Conservation (phyloP, 2,329 filamentous ascomycete genomes). For the Talaromyces sp. region DNA sequence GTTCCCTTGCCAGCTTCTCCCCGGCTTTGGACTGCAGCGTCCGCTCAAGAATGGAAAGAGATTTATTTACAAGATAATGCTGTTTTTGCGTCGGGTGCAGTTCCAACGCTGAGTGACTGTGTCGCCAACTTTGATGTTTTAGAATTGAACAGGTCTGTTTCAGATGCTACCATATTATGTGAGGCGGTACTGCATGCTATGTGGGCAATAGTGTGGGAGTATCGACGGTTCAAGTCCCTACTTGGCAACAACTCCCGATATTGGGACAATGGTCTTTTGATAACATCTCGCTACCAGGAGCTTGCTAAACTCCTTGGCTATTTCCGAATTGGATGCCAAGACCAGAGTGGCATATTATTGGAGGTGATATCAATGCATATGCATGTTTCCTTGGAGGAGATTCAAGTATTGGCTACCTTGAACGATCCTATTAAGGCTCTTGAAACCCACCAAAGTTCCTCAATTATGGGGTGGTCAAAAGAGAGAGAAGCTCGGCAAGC, state of each 20-base stretch:
- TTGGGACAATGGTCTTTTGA: conserved; percentile 39
- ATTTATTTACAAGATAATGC: conserved; percentile 47
- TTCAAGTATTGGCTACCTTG: neutral
- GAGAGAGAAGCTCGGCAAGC: neutral
- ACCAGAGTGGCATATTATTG: conserved; percentile 20
- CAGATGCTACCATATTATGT: neutral
- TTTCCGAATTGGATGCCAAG: conserved; percentile 35
- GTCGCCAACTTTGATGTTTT: neutral
- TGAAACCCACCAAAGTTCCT: neutral
- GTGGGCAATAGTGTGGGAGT: neutral
- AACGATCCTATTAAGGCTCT: neutral
- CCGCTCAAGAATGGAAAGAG: conserved; percentile 61
- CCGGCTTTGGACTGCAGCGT: conserved; percentile 62
- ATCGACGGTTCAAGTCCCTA: conserved; percentile 37
- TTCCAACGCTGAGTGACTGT: conserved; percentile 15
- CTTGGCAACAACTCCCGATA: conserved; percentile 37
- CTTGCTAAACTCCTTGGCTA: conserved; percentile 56
- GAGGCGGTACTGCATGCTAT: neutral
- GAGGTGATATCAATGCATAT: conserved; percentile 32
- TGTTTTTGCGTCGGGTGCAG: conserved; percentile 24
- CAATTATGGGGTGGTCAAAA: neutral
- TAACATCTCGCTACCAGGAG: conserved; percentile 57
- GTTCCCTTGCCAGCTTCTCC: conserved; percentile 60
- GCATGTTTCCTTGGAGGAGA: conserved; percentile 36
- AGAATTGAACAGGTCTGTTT: neutral